Evolutionary conservation across 73 alveolate species (phyloP).

Genomic region (Stentor coeruleus): DNA sequence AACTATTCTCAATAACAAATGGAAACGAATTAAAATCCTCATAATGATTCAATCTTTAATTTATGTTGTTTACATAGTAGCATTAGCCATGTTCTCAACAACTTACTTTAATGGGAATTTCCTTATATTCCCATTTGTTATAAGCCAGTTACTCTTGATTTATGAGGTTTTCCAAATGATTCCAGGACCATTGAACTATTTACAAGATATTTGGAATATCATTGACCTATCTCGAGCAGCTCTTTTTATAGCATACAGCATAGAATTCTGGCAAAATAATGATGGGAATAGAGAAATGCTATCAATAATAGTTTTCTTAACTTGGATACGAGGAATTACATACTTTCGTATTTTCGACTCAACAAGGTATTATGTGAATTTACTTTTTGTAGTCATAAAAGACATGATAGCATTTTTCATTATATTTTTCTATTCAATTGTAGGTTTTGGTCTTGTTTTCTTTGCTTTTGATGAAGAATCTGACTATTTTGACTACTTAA

Average conservation of each 20-base stretch:
- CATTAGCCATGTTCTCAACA: not conserved
- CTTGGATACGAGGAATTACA: not conserved
- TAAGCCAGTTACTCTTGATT: not conserved
- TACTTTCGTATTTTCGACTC: not conserved
- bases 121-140: not conserved
- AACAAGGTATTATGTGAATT: not conserved
- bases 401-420: not conserved
- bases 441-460: not conserved
- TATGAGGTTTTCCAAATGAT: not conserved
- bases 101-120: not conserved
- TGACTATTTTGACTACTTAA: not conserved
- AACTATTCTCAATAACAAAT: not conserved
- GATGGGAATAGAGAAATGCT: not conserved
- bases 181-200: not conserved
- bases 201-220: not conserved
- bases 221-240: not conserved
- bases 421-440: not conserved
- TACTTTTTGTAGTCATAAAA: not conserved
- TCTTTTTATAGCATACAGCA: not conserved
- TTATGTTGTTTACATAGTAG: not conserved
- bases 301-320: not conserved
- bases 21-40: not conserved
- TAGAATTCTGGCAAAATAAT: not conserved
- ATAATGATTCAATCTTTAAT: not conserved
- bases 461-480: not conserved